phyloP scores from a whole-genome alignment of 495 filamentous ascomycete species.

The Pyrenula massariospora region DNA sequence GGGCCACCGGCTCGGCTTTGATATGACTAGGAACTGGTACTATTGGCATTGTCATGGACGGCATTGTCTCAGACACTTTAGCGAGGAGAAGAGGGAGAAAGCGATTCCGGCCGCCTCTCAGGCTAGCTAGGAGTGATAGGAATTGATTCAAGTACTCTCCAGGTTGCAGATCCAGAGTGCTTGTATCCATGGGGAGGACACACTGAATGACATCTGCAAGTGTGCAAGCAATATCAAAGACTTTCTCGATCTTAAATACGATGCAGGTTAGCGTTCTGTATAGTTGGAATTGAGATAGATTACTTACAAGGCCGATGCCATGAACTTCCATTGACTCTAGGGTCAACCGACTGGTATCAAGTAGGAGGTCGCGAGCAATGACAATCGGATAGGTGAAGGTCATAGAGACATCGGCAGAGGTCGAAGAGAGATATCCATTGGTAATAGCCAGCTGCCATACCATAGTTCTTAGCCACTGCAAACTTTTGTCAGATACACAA shows the following conservation, averaged over 20 bases:
- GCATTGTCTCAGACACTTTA: slow-evolving; percentile 57
- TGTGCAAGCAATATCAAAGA: slow-evolving; percentile 63
- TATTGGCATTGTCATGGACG: slow-evolving; percentile 42
- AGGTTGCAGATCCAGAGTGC: slow-evolving; percentile 52
- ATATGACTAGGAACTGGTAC: neutral
- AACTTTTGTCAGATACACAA: too few relatives aligned
- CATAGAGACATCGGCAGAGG: slow-evolving; percentile 44
- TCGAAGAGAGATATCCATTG: slow-evolving; percentile 39
- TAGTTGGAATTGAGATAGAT: neutral
- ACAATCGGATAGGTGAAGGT: slow-evolving; percentile 60
- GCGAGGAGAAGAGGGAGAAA: slow-evolving; percentile 60
- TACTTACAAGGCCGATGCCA: slow-evolving; percentile 50
- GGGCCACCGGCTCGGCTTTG: neutral
- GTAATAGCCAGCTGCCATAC: slow-evolving; percentile 59
- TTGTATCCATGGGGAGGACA: slow-evolving; percentile 39
- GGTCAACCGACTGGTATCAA: slow-evolving; percentile 55
- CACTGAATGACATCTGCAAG: slow-evolving; percentile 63
- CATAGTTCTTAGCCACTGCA: slow-evolving; percentile 62
- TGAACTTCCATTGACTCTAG: slow-evolving; percentile 53
- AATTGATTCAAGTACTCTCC: slow-evolving; percentile 64
- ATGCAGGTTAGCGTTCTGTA: neutral
- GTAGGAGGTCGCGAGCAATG: slow-evolving; percentile 56
- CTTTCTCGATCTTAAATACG: slow-evolving; percentile 49
- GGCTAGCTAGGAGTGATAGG: slow-evolving; percentile 48
- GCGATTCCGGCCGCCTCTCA: slow-evolving; percentile 58